Evolutionary conservation across 306 rosid genomes (phyloP), one percentile per base, ranked within the genome.

Genomic region (Lablab purpureus): DNA sequence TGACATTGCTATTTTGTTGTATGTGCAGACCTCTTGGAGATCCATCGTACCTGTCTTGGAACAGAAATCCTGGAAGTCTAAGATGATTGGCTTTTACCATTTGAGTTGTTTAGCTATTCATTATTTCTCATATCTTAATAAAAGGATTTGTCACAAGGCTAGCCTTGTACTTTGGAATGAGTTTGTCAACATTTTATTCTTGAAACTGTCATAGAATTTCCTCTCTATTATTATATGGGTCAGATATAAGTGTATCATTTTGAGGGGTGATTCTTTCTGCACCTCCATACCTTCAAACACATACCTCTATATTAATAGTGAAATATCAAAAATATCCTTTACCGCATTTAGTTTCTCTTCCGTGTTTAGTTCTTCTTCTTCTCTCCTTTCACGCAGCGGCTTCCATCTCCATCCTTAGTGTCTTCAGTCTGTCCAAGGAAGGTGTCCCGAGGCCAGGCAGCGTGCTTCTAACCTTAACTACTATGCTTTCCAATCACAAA

Each of bases 1-100:
- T 22, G 40, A 67, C 74, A 52, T 58, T 79, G 62, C 28, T 47
- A 28, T 47, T 6, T 78, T 84, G 80, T 2, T 67, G 84, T 79
- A 69, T 18, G 37, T 84, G 94, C 96, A 94, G 98, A 88, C 92
- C 97, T 49, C 94, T 92, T 72, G 97, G 94, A 40, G 98, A 94
- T 84, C 93, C 96, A 60, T 84, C 96, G 30, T 94, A 87, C 88
- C 85, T 92, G 87, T 90, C 97, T 58, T 94, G 98, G 98, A 92
- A 94, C 88, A 90, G 51, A 83, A 67, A 77, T 74, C 82, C 88
- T 22, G 83, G 81, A 79, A 52, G 43, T 25, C n/a, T 86, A 75
- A 81, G 77, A 37, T 60, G 81, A 67, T 67, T 62, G 43, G 63
- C 60, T 63, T 32, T 67, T 63, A 22, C 19, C 69, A 74, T 66